These are phyloP conservation scores for Myxozyma mucilagina DNA, from an alignment of 805 yeast species.

Conservation along the genomic window DNA sequence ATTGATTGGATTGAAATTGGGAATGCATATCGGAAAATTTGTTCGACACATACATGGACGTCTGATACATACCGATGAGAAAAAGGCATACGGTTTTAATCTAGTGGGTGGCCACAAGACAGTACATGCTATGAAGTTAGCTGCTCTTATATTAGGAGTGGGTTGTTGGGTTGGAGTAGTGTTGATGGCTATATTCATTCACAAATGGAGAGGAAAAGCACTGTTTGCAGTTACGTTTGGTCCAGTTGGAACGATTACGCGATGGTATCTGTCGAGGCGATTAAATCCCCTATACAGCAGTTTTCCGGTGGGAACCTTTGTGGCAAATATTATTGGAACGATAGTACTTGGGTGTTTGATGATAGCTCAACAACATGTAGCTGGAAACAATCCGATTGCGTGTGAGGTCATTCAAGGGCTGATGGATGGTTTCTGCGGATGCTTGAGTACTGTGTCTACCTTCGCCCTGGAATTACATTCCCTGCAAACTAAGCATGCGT, in stretches of 20 bases:
- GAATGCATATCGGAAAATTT: constrained; percentile 27
- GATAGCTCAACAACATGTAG: constrained; percentile 7
- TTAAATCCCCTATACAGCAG: constrained; percentile 21
- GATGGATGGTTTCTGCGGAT: constrained; percentile 34
- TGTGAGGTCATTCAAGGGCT: constrained; percentile 32
- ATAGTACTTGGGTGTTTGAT: constrained; percentile 7
- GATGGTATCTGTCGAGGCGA: constrained; percentile 29
- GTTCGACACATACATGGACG: not conserved
- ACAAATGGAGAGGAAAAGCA: constrained; percentile 31
- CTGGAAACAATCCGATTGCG: not conserved
- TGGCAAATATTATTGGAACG: constrained; percentile 34
- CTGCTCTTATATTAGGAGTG: constrained; percentile 25
- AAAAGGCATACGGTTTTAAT: constrained; percentile 1
- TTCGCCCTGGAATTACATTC: constrained; percentile 30
- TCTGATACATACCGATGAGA: not conserved
- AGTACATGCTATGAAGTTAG: not conserved
- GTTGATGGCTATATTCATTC: constrained; percentile 26
- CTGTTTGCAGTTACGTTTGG: constrained; percentile 31
- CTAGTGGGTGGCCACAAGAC: constrained; percentile 4
- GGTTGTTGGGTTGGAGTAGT: constrained; percentile 32
- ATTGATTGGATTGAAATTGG: constrained; percentile 27
- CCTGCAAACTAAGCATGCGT: constrained; percentile 16
- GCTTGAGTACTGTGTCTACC: constrained; percentile 34
- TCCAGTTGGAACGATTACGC: constrained; percentile 32
- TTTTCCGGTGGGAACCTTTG: constrained; percentile 34